Base-by-base conservation (phyloP, 352 stramenopile genomes). In the Saprolegnia diclina region DNA sequence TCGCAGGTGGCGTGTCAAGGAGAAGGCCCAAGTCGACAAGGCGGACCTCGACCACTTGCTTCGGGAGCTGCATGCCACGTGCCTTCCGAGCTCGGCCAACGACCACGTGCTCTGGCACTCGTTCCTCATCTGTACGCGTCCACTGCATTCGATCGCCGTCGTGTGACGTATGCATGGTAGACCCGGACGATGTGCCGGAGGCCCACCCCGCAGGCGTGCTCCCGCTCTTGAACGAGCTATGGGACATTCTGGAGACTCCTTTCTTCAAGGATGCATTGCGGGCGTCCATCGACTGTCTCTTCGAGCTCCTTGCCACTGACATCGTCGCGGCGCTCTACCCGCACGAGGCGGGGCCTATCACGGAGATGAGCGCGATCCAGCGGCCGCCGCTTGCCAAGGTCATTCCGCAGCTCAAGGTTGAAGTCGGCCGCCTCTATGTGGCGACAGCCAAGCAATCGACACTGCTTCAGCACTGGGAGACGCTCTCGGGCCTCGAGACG, bases 81-180 rank as follows among this genome's bases (percentile, higher is more conserved):
- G 52, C 19, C 52, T 59, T 16, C 52, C 52, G 3, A 11, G 29
- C 24, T 13, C 63, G 11, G 22, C 16, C 18, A 37, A 14, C 26
- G 22, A 52, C 45, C 11, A 32, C 4, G 53, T 16, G 24, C 29
- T 54, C 11, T 69, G 63, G 63, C 63, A 69, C 1, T 48, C 26
- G 35, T 69, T 69, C 46, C 48, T 69, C 45, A 69, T 69, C 24
- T 69, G 63, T 69, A 69, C 21, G 48, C n/a, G 14, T 4, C 44
- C 14, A 14, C 19, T 35, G 16, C 26, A 10, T 16, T n/a, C 35
- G 14, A 13, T 18, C 4, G 11, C 42, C 5, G 21, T 59, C 13
- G 32, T 14, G 18, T 62, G 19, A 59, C 19, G 9, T 57, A 0
- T 11, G 46, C 2, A 22, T 14, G 19, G 18, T 48, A 69, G 63